A percentile compares a stretch with the other conserved stretches of the same genome.
Conservation (phyloP, 495 filamentous ascomycete genomes). For the Collariella sp. region DNA sequence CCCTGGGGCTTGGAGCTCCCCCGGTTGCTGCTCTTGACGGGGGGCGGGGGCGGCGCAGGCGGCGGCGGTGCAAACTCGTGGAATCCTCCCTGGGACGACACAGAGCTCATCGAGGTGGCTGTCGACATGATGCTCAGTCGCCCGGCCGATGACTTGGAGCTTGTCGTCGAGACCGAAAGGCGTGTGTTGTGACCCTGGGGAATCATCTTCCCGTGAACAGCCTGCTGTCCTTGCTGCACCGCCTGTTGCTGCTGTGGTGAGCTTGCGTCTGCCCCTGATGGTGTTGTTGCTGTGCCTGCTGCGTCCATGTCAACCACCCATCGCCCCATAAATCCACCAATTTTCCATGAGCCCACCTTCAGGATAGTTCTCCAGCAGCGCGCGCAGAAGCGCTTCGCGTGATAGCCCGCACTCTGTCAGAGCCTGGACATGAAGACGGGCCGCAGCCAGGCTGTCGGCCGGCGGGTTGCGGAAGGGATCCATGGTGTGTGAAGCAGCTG, state of each 20-base stretch:
- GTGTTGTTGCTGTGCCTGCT: neutral
- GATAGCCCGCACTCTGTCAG: conserved; percentile 26
- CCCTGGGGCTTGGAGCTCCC: conserved; percentile 25
- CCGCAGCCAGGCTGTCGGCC: conserved; percentile 24
- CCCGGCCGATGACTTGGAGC: conserved; percentile 27
- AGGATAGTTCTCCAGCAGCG: conserved; percentile 23
- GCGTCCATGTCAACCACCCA: neutral
- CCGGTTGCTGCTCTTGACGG: conserved; percentile 23
- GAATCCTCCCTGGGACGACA: conserved; percentile 18
- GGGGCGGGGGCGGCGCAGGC: conserved; percentile 12
- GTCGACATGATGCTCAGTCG: conserved; percentile 26
- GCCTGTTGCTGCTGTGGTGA: conserved; percentile 10
- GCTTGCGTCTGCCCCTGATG: conserved; percentile 5
- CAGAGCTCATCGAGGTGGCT: conserved; percentile 24
- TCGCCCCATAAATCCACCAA: neutral
- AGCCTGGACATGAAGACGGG: conserved; percentile 27
- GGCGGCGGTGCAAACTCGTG: conserved; percentile 11
- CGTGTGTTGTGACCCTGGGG: conserved; percentile 15
- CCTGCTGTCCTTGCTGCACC: conserved; percentile 12
- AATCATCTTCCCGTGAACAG: conserved; percentile 5
- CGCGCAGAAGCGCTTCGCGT: conserved; percentile 26
- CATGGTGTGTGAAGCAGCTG: conserved; percentile 11
- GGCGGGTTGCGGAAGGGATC: conserved; percentile 38
- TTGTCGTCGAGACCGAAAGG: conserved; percentile 31
- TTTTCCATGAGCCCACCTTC: conserved; percentile 9